phyloP scores from a whole-genome alignment of 768 basidiomycete species.

The Tricholoma terreum region DNA sequence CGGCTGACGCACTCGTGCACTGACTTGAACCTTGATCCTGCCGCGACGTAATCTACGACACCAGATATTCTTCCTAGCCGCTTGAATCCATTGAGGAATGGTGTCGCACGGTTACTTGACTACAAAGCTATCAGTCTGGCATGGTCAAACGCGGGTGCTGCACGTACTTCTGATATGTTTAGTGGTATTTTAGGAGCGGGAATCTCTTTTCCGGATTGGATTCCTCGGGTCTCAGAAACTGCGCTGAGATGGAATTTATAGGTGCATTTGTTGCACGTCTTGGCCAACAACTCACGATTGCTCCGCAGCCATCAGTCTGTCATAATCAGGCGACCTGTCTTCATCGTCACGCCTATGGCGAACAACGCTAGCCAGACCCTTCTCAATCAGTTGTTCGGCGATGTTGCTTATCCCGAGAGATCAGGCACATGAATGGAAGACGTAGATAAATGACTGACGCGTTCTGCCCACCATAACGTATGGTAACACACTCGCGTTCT shows the following conservation, averaged over 20 bases:
- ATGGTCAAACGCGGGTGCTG: neutral
- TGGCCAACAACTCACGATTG: conserved; percentile 59
- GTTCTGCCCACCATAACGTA: conserved; percentile 80
- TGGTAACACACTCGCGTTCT: conserved; percentile 87
- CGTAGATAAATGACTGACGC: conserved; percentile 46
- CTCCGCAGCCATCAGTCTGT: conserved; percentile 94
- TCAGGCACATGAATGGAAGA: conserved; percentile 1
- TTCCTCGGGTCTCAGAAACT: conserved; percentile 69
- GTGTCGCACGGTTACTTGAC: conserved; percentile 71
- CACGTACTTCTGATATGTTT: conserved; percentile 85
- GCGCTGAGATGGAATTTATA: conserved; percentile 49
- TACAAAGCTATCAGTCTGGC: conserved; percentile 22
- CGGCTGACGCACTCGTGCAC: conserved; percentile 11
- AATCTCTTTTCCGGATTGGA: conserved; percentile 91
- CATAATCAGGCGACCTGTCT: conserved; percentile 92
- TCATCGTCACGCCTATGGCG: conserved; percentile 95
- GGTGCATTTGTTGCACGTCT: neutral
- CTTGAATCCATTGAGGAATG: conserved; percentile 91
- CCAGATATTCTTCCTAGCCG: conserved; percentile 80
- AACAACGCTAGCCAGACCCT: conserved; percentile 85
- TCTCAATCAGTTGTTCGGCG: conserved; percentile 90
- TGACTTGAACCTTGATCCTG: conserved; percentile 94
- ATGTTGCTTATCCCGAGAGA: conserved; percentile 60
- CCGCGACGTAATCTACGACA: conserved; percentile 89
- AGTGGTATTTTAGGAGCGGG: conserved; percentile 75